These are phyloP conservation scores for Apiotrichum domesticum DNA, from an alignment of 1,284 basidiomycete species.

Conservation along the genomic window DNA sequence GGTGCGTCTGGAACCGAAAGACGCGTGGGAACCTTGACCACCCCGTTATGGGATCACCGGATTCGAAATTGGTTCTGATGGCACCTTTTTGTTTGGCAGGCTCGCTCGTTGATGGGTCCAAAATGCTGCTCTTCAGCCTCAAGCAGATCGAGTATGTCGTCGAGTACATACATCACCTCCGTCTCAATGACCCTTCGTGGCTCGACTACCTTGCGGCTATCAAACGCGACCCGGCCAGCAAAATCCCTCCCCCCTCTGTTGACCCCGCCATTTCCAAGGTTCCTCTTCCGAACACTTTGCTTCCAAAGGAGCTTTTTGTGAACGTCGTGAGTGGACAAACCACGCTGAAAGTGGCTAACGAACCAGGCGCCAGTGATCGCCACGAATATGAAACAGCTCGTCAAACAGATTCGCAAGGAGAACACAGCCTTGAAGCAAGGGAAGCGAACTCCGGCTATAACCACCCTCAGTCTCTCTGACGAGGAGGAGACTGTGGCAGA, in stretches of 20 bases:
- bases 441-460: too few relatives aligned
- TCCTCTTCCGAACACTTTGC: slow-evolving; percentile 14
- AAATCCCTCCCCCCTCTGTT: slow-evolving; percentile 1
- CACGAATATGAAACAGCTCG: background rate
- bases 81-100: too few relatives aligned
- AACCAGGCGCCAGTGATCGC: background rate
- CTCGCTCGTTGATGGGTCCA: slow-evolving; percentile 25
- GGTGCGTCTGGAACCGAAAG: slow-evolving; percentile 49
- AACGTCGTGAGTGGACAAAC: slow-evolving; percentile 11
- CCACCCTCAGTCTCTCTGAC: too few relatives aligned
- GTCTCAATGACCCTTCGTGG: slow-evolving; percentile 53
- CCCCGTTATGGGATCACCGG: too few relatives aligned
- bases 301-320: slow-evolving; percentile 5
- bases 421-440: too few relatives aligned
- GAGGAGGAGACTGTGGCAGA: too few relatives aligned
- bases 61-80: too few relatives aligned
- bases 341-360: too few relatives aligned
- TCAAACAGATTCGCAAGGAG: background rate
- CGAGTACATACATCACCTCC: slow-evolving; percentile 72
- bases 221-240: background rate
- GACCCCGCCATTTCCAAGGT: slow-evolving; percentile 11
- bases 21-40: too few relatives aligned
- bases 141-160: slow-evolving; percentile 75
- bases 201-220: slow-evolving; percentile 5
- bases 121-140: slow-evolving; percentile 68